These are phyloP conservation scores for Shiraia sp. DNA, from an alignment of 2,329 filamentous ascomycete genomes.

Conservation along the genomic window DNA sequence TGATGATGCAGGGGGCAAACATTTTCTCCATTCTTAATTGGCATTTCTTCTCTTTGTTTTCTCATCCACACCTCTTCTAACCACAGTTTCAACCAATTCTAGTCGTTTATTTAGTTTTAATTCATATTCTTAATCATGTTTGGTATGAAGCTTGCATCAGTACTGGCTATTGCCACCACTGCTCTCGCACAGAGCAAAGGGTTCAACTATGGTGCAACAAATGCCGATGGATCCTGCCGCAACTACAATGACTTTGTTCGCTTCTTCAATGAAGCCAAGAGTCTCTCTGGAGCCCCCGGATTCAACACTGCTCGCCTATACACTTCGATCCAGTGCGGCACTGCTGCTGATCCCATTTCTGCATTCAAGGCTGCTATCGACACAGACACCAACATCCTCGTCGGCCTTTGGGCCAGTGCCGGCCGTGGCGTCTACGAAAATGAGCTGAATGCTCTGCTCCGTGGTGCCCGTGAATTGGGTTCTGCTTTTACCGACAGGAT, in stretches of 20 bases:
- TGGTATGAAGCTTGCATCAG: conserved; percentile 14
- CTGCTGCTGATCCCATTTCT: conserved; percentile 52
- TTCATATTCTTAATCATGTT: conserved; percentile 10
- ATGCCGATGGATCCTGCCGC: conserved; percentile 63
- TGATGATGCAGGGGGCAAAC: conserved; percentile 14
- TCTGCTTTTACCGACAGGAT: conserved; percentile 66
- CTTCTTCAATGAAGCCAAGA: conserved; percentile 68
- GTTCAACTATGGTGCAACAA: conserved; percentile 73
- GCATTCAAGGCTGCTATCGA: conserved; percentile 71
- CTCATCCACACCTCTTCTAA: neutral
- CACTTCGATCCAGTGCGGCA: conserved; percentile 71
- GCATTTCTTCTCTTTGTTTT: neutral
- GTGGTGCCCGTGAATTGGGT: conserved; percentile 71
- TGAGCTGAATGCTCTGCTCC: conserved; percentile 72
- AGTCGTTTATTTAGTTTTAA: conserved; percentile 7
- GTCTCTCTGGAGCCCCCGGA: conserved; percentile 64
- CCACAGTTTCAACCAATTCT: neutral
- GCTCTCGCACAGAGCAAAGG: conserved; percentile 50
- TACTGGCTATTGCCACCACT: conserved; percentile 22
- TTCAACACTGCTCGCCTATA: conserved; percentile 73
- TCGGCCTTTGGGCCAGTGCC: conserved; percentile 81
- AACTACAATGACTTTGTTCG: conserved; percentile 67
- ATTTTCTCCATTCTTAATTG: conserved; percentile 1
- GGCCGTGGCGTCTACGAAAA: conserved; percentile 66
- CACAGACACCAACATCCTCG: conserved; percentile 74